Percentiles rank a stretch among this genome's conserved stretches.
phyloP scores from a whole-genome alignment of 345 rosid genomes.

The Passiflora organensis region DNA sequence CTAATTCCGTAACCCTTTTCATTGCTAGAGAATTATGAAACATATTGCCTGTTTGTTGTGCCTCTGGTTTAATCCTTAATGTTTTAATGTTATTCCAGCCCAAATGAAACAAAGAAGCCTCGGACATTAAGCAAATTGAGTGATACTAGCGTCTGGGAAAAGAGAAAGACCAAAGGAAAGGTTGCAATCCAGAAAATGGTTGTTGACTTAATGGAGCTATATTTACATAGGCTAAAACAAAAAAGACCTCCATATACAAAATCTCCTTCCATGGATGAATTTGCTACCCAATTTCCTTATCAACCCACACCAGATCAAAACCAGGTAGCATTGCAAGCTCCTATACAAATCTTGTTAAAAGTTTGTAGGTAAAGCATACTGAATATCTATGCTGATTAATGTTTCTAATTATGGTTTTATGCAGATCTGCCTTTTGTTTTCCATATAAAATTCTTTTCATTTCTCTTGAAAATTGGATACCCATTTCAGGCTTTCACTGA shows the following conservation, averaged over 20 bases:
- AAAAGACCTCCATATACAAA: constrained; percentile 76
- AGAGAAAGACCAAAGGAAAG: constrained; percentile 88
- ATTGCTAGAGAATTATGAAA: neutral
- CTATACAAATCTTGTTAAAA: constrained; percentile 3
- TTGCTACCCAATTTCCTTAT: constrained; percentile 65
- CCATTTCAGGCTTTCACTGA: constrained; percentile 81
- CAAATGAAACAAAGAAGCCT: constrained; percentile 77
- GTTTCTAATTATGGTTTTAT: neutral
- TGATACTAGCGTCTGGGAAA: constrained; percentile 81
- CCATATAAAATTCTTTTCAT: neutral
- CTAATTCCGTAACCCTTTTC: no score
- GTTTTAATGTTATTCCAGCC: constrained; percentile 41
- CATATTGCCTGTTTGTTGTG: neutral
- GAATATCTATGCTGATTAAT: neutral
- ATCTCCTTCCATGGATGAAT: constrained; percentile 58
- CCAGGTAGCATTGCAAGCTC: constrained; percentile 36
- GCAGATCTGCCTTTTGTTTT: neutral
- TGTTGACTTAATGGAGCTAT: constrained; percentile 94
- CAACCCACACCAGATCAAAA: constrained; percentile 88
- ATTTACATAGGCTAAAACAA: constrained; percentile 84
- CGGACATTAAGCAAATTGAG: constrained; percentile 73
- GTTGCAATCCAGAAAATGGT: constrained; percentile 97
- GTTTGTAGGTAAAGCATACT: neutral
- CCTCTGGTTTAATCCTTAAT: constrained; percentile 9
- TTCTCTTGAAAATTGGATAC: constrained; percentile 22